Conservation (phyloP, 1,284 basidiomycete species). For the Ganoderma resinaceum region DNA sequence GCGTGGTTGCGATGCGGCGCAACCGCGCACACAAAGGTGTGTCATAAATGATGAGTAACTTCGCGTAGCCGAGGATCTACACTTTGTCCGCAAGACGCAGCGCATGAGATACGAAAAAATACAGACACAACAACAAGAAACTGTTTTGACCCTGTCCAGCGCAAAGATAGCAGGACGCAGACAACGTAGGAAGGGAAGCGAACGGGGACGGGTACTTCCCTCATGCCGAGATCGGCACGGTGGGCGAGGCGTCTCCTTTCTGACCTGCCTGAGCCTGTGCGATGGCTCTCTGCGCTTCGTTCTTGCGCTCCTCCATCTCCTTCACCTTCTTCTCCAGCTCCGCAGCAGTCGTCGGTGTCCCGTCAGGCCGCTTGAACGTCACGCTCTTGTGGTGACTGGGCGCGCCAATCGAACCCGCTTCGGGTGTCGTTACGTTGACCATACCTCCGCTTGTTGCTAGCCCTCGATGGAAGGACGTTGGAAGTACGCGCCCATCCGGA, state of each 20-base stretch:
- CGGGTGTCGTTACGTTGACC: slow-evolving; percentile 65
- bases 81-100: neutral
- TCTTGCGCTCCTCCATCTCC: slow-evolving; percentile 64
- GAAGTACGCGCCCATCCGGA: slow-evolving; percentile 79
- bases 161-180: neutral
- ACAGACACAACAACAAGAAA: neutral
- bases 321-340: slow-evolving; percentile 64
- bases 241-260: slow-evolving; percentile 59
- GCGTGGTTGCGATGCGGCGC: neutral
- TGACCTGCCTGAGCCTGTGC: slow-evolving; percentile 61
- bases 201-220: neutral
- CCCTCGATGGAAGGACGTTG: slow-evolving; percentile 78
- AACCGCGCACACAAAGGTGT: neutral
- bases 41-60: neutral
- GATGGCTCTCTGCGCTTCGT: slow-evolving; percentile 54
- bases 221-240: slow-evolving; percentile 61
- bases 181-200: neutral
- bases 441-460: slow-evolving; percentile 64
- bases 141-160: neutral
- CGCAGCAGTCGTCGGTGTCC: slow-evolving; percentile 62
- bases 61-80: neutral
- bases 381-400: slow-evolving; percentile 71
- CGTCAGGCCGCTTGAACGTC: slow-evolving; percentile 61
- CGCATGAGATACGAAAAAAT: neutral
- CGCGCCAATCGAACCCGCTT: slow-evolving; percentile 66